Conservation (phyloP, 116 monocot genomes). For the Phalaenopsis hybrid region DNA sequence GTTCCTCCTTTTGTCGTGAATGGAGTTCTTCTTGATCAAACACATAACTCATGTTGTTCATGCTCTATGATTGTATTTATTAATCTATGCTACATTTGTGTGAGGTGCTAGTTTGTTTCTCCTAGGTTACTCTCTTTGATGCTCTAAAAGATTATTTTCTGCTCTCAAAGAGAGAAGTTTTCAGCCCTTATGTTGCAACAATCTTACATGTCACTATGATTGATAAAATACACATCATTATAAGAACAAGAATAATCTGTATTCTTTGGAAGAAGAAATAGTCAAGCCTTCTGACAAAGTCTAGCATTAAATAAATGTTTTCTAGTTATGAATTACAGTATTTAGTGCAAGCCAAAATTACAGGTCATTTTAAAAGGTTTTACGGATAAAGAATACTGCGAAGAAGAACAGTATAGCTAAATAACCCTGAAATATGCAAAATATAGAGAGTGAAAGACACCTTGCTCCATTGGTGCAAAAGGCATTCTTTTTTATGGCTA, state of each 20-base stretch:
- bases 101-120: neutral
- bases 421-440: neutral
- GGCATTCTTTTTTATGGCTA: constrained; percentile 5
- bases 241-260: neutral
- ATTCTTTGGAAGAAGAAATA: neutral
- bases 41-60: neutral
- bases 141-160: neutral
- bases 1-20: no score
- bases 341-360: neutral
- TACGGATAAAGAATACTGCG: neutral
- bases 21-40: no score
- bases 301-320: neutral
- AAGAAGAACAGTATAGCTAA: neutral
- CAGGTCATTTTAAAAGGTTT: neutral
- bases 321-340: neutral
- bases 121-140: neutral
- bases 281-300: neutral
- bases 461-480: constrained; percentile 7
- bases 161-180: neutral
- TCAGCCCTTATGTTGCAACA: neutral
- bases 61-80: neutral
- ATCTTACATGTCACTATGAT: neutral
- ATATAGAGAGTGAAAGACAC: neutral
- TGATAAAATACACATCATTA: neutral
- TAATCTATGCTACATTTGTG: neutral